A percentile compares a stretch with the other conserved stretches of the same genome.
Evolutionary conservation across 2,329 filamentous ascomycete species (phyloP).

Genomic region (Atkinsonella texensis): DNA sequence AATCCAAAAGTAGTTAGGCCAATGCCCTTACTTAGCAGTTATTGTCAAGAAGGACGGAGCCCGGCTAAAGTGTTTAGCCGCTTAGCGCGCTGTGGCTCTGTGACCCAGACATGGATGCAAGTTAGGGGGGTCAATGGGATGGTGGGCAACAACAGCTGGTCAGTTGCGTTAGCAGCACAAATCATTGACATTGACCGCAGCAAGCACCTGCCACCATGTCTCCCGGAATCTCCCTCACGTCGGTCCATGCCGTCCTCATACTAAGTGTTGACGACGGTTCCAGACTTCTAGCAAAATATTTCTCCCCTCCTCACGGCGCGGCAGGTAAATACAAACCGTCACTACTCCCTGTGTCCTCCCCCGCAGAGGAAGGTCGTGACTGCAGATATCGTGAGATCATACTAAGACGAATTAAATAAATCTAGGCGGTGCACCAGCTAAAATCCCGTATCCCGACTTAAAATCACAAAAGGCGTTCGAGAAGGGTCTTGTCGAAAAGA

Average conservation of each 20-base stretch:
- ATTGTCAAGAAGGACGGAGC: background rate
- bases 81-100: background rate
- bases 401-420: background rate
- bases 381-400: background rate
- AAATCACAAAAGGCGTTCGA: constrained; percentile 96
- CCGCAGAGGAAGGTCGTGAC: background rate
- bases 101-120: background rate
- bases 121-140: background rate
- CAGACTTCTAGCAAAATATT: constrained; percentile 92
- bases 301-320: constrained; percentile 47
- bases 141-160: constrained; percentile 1
- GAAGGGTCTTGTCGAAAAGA: constrained; percentile 91
- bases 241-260: constrained; percentile 66
- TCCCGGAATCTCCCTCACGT: constrained; percentile 63
- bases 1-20: background rate
- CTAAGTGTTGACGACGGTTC: constrained; percentile 79
- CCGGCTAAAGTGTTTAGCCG: constrained; percentile 4
- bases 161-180: background rate
- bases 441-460: constrained; percentile 71
- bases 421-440: constrained; percentile 31
- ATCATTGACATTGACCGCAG: constrained; percentile 3
- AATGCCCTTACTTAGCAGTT: background rate
- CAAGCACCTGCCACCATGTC: constrained; percentile 40
- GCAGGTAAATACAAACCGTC: constrained; percentile 16
- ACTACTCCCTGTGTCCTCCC: background rate